Evolutionary conservation across 176 grass and related monocot genomes (phyloP).

Genomic region (Triticum timopheevii): DNA sequence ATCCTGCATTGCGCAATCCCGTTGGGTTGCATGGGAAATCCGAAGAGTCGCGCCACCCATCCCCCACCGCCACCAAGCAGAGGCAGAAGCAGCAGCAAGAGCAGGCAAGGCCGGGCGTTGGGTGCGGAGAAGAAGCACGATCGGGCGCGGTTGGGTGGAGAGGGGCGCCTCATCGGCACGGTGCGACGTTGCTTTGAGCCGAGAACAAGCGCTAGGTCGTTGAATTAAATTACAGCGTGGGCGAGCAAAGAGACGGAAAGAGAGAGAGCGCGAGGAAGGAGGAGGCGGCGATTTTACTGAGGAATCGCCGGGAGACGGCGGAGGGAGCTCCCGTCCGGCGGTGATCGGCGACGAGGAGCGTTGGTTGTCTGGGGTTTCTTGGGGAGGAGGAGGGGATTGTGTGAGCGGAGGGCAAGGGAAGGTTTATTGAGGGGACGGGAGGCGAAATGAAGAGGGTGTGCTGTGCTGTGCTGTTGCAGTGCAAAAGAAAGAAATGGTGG

Average conservation of each 20-base stretch:
- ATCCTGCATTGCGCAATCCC: background rate
- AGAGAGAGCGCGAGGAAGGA: too few relatives aligned
- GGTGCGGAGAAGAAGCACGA: background rate
- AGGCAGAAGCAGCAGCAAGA: background rate
- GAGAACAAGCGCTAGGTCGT: background rate
- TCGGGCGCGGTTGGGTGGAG: background rate
- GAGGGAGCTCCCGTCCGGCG: background rate
- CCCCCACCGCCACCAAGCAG: background rate
- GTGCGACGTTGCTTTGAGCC: background rate
- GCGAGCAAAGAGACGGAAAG: background rate
- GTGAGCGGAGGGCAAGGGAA: background rate
- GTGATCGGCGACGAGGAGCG: background rate
- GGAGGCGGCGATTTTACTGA: background rate
- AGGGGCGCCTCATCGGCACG: background rate
- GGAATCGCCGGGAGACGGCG: background rate
- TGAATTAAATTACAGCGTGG: background rate
- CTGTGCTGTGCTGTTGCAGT: background rate
- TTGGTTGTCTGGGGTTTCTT: background rate
- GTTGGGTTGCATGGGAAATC: background rate
- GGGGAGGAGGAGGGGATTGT: background rate
- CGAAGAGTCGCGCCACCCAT: background rate
- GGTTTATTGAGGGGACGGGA: conserved; percentile 19
- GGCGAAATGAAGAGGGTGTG: background rate
- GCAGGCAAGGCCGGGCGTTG: background rate
- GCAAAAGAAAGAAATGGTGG: background rate